Evolutionary conservation across 305 asterid species (phyloP), one percentile per base, ranked within the genome.

Genomic region (Fraxinus sp.): DNA sequence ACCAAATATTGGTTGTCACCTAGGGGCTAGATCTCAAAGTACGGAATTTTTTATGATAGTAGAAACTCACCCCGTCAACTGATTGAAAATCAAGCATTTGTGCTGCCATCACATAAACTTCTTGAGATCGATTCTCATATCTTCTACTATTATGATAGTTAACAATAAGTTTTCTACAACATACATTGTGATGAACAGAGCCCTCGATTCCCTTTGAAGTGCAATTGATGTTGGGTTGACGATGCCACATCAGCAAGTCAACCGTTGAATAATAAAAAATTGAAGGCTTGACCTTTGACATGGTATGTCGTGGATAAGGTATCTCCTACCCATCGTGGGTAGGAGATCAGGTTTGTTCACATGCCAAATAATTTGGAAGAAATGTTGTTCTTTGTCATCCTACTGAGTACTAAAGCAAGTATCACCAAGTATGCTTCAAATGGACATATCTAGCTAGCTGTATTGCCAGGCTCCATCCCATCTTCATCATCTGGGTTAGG

Each of bases 401-500:
- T 35, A 35, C 41, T 36, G 41, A 36, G 9, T 36, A 36, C 46
- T 39, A 44, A 44, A 44, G 52, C 52, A 11, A 13, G 7, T 3
- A 46, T 49, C 59, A 14, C 59, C 59, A 49, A 49, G 20, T 14
- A 14, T 49, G 59, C 59, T 14, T 49, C 59, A 14, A 49, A 49
- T 14, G 59, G 59, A 49, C 59, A 49, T 49, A 49, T 49, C 59
- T 49, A 44, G 55, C 55, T 11, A 11, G 55, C 55, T 44, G 49
- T 41, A 41, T 10, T 9, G 46, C 46, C 46, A 44, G 16, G 16
- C 52, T 46, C 57, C 6, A 46, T 52, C 64, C 64, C 64, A 59
- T 59, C 70, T 59, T 59, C 70, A 35, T 78, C 86, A 8, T 84
- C 88, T 0, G 26, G 72, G 5, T 73, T 59, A 3, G 91, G 92